Base-by-base conservation (phyloP, 495 filamentous ascomycete species). In the Tuber aestivum region DNA sequence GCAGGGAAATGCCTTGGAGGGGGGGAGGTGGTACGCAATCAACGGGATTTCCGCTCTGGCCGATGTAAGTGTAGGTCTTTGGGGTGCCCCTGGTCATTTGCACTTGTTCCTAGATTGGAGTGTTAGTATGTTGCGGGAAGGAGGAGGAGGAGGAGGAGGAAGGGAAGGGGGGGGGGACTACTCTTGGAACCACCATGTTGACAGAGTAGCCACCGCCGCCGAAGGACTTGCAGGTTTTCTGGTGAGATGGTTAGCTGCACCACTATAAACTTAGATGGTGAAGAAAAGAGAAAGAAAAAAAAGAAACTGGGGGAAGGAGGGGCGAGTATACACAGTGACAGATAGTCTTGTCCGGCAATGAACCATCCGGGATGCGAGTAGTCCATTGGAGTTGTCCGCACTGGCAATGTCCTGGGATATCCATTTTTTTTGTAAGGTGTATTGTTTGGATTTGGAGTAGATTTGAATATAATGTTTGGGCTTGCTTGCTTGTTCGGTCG, bases 311-410 rank as follows among this genome's bases (percentile, higher is more conserved):
- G 41, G 5, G 3, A 38, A 12, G 37, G 1, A 5, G 37, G 41
- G 9, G 35, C n/a, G n/a, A 12, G 41, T 75, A 70, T 71, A 81
- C 78, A 41, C 79, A 81, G 32, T 81, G 79, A 18, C 79, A 81
- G n/a, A 80, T 40, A 3, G 74, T 72, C 48, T 78, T 72, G 1
- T 72, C 72, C 0, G 78, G 78, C 5, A 80, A 3, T 12, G 76
- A 70, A 27, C 71, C 65, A 37, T 23, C 18, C 10, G 75, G 70
- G 9, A 77, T 72, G 38, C 41, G 56, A 1, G 78, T 70, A 35
- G 70, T 80, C 79, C 78, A 80, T 50, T 80, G 45, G 18, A 80
- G 78, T 38, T 80, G 38, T 41, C 78, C 79, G 50, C 79, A 81
- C n/a, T 72, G 72, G 41, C 79, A 80, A 35, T 73, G 75, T 32